Evolutionary conservation across 1,284 basidiomycete species (phyloP), one percentile per base, ranked within the genome.

Genomic region (Hymenochaete sp.): DNA sequence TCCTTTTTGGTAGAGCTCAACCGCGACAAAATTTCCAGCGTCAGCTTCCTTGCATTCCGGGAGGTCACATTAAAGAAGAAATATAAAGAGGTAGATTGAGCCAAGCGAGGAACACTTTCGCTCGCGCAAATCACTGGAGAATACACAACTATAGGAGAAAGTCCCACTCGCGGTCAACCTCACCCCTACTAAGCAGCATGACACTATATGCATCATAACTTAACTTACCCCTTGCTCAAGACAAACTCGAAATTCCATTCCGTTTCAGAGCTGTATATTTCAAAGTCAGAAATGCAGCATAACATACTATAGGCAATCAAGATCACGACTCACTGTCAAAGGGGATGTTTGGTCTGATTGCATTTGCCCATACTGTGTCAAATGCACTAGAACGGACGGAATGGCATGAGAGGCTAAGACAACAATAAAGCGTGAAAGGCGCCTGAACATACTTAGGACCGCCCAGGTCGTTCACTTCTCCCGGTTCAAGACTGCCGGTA

Each of bases 401-500:
- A 14, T 7, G 26, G n/a, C n/a, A 7, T 9, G n/a, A n/a, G 27
- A 31, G 11, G 39, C 21, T 41, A 7, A 42, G 25, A n/a, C 11
- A 19, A 19, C 16, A 24, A 18, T n/a, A 21, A 16, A 41, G 8
- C 8, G 19, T 10, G 2, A 16, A 4, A 33, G 28, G 1, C 16
- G 13, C 3, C 1, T 6, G 42, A 11, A 48, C 56, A 14, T 40
- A 57, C 56, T 55, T 54, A 7, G 56, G 52, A 4, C 49, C 47
- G 6, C 55, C 55, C 22, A 48, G 28, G 31, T 45, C 51, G 16
- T 53, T 68, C 18, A 65, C 43, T 32, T 61, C 53, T 14, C 65
- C 66, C 29, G 69, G 68, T 49, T 71, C 69, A 36, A 70, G 59
- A 44, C 67, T 69, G 3, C 68, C 68, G 1, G 64, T 68, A 43